A percentile compares a stretch with the other conserved stretches of the same genome.
phyloP scores from a whole-genome alignment of 495 filamentous ascomycete species.

The Penicillium antarcticum region DNA sequence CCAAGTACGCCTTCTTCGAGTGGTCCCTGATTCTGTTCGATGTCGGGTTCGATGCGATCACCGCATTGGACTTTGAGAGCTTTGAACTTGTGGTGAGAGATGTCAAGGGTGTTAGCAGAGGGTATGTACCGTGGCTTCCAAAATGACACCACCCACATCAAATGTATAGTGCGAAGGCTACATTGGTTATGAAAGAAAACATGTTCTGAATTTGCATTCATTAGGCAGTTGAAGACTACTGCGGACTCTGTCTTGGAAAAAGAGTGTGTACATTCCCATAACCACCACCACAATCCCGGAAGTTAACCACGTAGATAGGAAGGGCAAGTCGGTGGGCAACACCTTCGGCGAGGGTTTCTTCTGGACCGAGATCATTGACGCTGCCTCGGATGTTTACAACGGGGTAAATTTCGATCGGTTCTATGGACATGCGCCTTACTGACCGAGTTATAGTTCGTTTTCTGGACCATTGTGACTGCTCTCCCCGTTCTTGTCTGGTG shows the following conservation, averaged over 20 bases:
- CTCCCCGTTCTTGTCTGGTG: slow-evolving; percentile 91
- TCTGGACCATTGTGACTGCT: slow-evolving; percentile 92
- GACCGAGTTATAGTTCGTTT: slow-evolving; percentile 66
- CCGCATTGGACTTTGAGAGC: slow-evolving; percentile 86
- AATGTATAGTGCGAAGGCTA: slow-evolving; percentile 49
- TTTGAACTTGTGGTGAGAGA: slow-evolving; percentile 90
- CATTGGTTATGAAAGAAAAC: slow-evolving; percentile 30
- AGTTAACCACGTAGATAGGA: slow-evolving; percentile 57
- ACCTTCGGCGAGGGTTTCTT: slow-evolving; percentile 72
- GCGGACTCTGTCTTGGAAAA: slow-evolving; percentile 82
- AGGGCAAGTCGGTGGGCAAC: slow-evolving; percentile 67
- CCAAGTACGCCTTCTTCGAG: slow-evolving; percentile 97
- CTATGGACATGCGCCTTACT: not conserved
- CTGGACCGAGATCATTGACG: slow-evolving; percentile 72
- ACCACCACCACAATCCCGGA: slow-evolving; percentile 5
- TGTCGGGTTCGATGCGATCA: slow-evolving; percentile 94
- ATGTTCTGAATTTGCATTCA: slow-evolving; percentile 46
- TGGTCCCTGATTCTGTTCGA: slow-evolving; percentile 95
- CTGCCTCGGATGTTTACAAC: slow-evolving; percentile 85
- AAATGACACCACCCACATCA: slow-evolving; percentile 58
- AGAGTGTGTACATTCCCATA: slow-evolving; percentile 60
- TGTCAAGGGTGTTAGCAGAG: slow-evolving; percentile 87
- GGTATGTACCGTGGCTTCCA: slow-evolving; percentile 99
- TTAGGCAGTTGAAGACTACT: slow-evolving; percentile 56
- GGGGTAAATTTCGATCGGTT: slow-evolving; percentile 54